Base-by-base conservation (phyloP, 2,329 filamentous ascomycete species). In the Phialophora macrospora region DNA sequence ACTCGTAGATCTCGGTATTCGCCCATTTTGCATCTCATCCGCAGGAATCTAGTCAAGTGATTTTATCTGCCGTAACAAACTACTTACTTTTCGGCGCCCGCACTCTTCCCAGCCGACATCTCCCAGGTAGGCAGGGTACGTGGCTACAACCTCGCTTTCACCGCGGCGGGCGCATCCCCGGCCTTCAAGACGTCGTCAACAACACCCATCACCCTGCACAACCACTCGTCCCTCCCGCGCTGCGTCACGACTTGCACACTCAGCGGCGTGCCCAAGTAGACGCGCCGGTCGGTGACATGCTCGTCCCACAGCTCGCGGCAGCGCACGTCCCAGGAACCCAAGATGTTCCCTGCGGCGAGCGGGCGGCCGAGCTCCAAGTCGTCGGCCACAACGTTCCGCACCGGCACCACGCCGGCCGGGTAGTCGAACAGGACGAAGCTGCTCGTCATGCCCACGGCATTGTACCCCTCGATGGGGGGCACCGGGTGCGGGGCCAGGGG, bases 401-500 rank as follows among this genome's bases (percentile, higher is more conserved):
- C 81, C 0, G 87, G 87, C 1, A 89, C 68, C 0, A 74, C 76
- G 0, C 84, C 88, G 1, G 87, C 83, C 0, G 87, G 84, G 71
- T 86, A 87, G 73, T 90, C 87, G 24, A 90, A 74, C 62, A 89
- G 71, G 8, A 88, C 86, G 71, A 87, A 88, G 1, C 80, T 81
- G 24, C 80, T 84, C 0, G 87, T 88, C 72, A 89, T 90, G 63
- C 86, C 84, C 0, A 86, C 83, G 0, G 83, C 83, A 73, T 88
- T 88, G 76, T 86, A 90, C 1, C 82, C 78, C 76, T 90, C 88
- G 62, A 88, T 83, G 9, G 82, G 80, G 0, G 87, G 85, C 0
- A 87, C 82, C 0, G 87, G 85, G 74, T 90, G 88, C 1, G 87
- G 86, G 14, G 87, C 87, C 0, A 88, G 79, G 0, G 87, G 88